Evolutionary conservation across 2,329 filamentous ascomycete genomes (phyloP).

Genomic region (Ophiostoma pallidulum): DNA sequence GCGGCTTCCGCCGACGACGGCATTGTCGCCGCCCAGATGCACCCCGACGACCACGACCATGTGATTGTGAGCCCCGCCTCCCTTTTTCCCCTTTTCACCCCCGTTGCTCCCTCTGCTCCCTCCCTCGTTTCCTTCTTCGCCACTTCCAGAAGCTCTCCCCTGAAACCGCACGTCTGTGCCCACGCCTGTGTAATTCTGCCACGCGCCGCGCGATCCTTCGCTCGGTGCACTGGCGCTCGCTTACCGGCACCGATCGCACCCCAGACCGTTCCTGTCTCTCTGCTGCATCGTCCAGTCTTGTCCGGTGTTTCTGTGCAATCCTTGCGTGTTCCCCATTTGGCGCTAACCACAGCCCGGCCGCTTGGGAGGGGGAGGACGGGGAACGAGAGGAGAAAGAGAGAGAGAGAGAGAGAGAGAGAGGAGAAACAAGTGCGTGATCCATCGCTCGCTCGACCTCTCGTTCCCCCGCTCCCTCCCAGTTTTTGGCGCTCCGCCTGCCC

Average conservation of each 20-base stretch:
- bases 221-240: constrained; percentile 4
- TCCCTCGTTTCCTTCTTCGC: no score
- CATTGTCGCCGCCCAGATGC: not conserved
- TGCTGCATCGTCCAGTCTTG: not conserved
- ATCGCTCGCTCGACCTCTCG: not conserved
- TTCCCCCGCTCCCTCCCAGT: not conserved
- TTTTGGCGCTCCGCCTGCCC: not conserved
- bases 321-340: not conserved
- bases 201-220: no score
- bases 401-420: not conserved
- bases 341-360: no score
- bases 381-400: no score
- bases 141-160: no score
- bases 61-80: not conserved
- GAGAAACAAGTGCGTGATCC: not conserved
- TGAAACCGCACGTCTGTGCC: no score
- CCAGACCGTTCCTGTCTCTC: no score
- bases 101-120: no score
- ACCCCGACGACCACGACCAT: constrained; percentile 7
- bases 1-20: not conserved
- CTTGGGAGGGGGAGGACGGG: no score
- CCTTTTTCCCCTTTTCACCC: no score
- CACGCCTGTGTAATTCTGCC: no score
- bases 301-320: no score
- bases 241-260: not conserved